phyloP scores from a whole-genome alignment of 371 early-diverging fungal species.

The Thermomucor indicae-seudaticae region DNA sequence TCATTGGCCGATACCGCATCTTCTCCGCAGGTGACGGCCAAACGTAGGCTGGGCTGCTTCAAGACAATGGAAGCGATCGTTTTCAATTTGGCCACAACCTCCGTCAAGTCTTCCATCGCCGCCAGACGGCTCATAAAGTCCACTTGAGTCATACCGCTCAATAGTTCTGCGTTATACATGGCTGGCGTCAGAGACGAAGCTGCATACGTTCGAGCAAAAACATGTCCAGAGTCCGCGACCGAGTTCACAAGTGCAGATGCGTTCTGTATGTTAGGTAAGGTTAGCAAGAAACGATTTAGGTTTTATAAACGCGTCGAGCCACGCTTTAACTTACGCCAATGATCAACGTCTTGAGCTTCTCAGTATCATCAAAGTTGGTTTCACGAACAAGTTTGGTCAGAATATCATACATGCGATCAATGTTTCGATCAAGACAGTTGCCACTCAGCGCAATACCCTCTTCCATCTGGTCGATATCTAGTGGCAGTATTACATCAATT shows the following conservation, averaged over 20 bases:
- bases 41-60: conserved; percentile 56
- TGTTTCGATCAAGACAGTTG: conserved; percentile 74
- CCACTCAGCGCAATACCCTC: conserved; percentile 56
- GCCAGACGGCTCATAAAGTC: conserved; percentile 73
- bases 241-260: conserved; percentile 73
- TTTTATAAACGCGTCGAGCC: not conserved
- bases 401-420: conserved; percentile 71
- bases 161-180: conserved; percentile 52
- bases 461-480: conserved; percentile 51
- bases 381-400: conserved; percentile 64
- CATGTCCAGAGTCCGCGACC: conserved; percentile 83
- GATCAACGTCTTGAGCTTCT: conserved; percentile 72
- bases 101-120: conserved; percentile 51
- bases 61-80: conserved; percentile 51
- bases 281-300: not conserved
- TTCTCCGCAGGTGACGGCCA: conserved; percentile 66
- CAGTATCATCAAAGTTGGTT: conserved; percentile 74
- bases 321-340: conserved; percentile 49
- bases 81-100: conserved; percentile 60
- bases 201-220: conserved; percentile 75
- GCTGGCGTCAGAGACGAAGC: conserved; percentile 64
- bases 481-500: not conserved
- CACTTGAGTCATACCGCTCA: conserved; percentile 79
- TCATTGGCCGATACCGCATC: conserved; percentile 60
- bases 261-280: conserved; percentile 26